Percentiles rank a stretch among this genome's conserved stretches.
phyloP scores from a whole-genome alignment of 139 green algal genomes.

The Chlamydomonas sp. region DNA sequence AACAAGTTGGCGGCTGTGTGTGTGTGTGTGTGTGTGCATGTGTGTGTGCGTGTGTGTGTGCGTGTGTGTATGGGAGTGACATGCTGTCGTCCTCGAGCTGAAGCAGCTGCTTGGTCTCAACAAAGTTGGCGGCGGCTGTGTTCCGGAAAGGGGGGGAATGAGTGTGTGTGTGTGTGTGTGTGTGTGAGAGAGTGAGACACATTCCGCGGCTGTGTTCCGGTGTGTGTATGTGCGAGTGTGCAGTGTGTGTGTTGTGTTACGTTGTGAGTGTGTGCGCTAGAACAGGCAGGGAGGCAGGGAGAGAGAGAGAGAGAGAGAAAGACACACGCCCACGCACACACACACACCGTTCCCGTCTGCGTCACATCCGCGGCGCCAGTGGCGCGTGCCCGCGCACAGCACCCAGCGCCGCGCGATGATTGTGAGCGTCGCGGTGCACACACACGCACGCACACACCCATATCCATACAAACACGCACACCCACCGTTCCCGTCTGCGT shows the following conservation, averaged over 20 bases:
- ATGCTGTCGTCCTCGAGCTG: conserved; percentile 6
- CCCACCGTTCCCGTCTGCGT: conserved; percentile 49
- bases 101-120: conserved; percentile 86
- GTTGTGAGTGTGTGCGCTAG: background rate
- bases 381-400: too few relatives aligned
- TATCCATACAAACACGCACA: background rate
- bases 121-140: conserved; percentile 78
- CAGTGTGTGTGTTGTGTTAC: background rate
- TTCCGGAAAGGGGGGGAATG: background rate
- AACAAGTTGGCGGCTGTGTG: background rate
- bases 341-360: background rate
- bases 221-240: too few relatives aligned
- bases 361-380: too few relatives aligned
- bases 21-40: background rate
- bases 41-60: background rate
- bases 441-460: too few relatives aligned
- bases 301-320: too few relatives aligned
- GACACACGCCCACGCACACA: too few relatives aligned
- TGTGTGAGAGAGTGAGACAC: background rate
- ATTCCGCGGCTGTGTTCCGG: background rate
- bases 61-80: background rate
- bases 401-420: background rate
- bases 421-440: background rate
- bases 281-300: too few relatives aligned
- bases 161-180: background rate